Percentiles rank a stretch among this genome's conserved stretches.
phyloP scores from a whole-genome alignment of 768 basidiomycete species.

The Chalciporus pseudorubinellus region DNA sequence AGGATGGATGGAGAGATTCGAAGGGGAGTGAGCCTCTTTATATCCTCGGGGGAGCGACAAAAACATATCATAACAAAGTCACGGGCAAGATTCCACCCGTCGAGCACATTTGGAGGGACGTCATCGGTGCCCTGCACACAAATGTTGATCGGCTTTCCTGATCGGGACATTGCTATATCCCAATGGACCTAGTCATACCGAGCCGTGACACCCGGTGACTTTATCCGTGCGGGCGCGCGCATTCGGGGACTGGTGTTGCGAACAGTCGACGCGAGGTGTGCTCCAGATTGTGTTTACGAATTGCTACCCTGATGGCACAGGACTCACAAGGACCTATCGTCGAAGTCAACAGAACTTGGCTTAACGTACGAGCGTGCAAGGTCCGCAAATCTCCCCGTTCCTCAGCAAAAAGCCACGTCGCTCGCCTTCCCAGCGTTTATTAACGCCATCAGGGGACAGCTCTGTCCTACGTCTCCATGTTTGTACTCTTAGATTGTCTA shows the following conservation, averaged over 20 bases:
- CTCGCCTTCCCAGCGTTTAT: conserved; percentile 10
- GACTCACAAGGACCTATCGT: conserved; percentile 14
- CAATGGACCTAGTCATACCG: conserved; percentile 15
- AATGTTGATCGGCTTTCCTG: conserved; percentile 21
- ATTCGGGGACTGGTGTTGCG: neutral
- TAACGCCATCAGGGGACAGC: conserved; percentile 17
- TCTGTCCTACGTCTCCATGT: neutral
- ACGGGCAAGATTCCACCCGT: conserved; percentile 20
- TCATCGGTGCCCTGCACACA: conserved; percentile 12
- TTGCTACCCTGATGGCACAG: neutral
- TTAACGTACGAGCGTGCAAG: neutral
- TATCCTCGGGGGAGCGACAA: conserved; percentile 33
- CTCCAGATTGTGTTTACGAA: conserved; percentile 1
- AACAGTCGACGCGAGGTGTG: neutral
- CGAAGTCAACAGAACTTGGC: conserved; percentile 14
- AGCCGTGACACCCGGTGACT: conserved; percentile 27
- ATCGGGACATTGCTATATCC: conserved; percentile 16
- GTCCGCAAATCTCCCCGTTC: conserved; percentile 3
- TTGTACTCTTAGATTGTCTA: conserved; percentile 20
- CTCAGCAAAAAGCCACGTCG: conserved; percentile 13
- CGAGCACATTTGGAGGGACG: conserved; percentile 16
- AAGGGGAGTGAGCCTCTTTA: conserved; percentile 18
- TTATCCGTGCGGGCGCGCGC: conserved; percentile 10
- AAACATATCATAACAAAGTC: conserved; percentile 36
- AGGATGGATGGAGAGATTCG: conserved; percentile 8